Conservation (phyloP, 169 alveolate species). For the Plasmodium vivax region DNA sequence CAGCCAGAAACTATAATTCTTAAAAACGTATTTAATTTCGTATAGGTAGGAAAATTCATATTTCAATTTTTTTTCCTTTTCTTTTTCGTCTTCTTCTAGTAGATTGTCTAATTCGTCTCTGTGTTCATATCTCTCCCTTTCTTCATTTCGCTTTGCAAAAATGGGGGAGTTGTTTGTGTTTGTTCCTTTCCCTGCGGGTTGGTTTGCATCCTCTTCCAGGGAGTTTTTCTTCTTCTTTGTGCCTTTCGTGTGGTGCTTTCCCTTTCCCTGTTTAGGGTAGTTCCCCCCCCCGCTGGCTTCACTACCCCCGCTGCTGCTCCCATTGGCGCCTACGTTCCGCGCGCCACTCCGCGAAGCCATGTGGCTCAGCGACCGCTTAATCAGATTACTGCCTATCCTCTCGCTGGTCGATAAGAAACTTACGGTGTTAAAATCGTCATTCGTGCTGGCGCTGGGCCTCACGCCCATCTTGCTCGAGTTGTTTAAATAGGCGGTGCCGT, state of each 20-base stretch:
- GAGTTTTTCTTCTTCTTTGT: background rate
- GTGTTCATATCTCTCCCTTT: conserved; percentile 5
- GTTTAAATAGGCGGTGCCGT: background rate
- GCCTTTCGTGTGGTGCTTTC: background rate
- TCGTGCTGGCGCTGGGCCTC: background rate
- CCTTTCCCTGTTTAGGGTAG: background rate
- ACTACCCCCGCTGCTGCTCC: background rate
- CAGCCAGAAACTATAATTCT: conserved; percentile 79
- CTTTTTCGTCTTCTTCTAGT: conserved; percentile 5
- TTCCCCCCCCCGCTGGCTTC: background rate
- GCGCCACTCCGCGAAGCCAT: background rate
- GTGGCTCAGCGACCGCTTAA: conserved; percentile 3
- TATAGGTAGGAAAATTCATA: conserved; percentile 66
- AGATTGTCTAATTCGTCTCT: conserved; percentile 12
- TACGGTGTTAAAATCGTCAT: background rate
- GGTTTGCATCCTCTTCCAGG: background rate
- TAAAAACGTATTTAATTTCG: conserved; percentile 75
- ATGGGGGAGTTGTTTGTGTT: background rate
- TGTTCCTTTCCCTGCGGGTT: background rate
- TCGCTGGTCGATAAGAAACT: background rate
- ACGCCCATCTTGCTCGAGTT: background rate
- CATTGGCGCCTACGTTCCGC: background rate
- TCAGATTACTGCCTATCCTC: background rate
- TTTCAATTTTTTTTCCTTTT: conserved; percentile 11
- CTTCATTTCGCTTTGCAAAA: conserved; percentile 16